Conservation (phyloP, 1,284 basidiomycete genomes). For the Rhodotorula sp. region DNA sequence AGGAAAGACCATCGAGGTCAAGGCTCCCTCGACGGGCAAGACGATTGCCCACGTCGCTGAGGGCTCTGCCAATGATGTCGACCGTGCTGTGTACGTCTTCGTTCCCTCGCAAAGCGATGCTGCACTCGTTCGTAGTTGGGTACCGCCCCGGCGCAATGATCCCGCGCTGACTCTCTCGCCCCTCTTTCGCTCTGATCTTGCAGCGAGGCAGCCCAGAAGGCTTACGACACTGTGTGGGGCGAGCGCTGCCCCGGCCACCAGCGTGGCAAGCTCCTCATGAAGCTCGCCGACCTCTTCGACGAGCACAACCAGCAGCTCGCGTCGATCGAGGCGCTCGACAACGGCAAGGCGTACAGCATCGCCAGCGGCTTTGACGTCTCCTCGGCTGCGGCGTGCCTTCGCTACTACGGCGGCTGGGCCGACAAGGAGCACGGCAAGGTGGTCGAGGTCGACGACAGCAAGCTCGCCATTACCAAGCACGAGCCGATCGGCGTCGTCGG, state of each 20-base stretch:
- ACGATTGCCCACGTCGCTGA: conserved; percentile 67
- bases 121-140: neutral
- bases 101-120: neutral
- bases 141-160: too few species aligned
- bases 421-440: conserved; percentile 85
- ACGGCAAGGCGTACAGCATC: conserved; percentile 74
- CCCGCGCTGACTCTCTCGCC: neutral
- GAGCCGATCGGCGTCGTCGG: conserved; percentile 94
- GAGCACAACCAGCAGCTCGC: conserved; percentile 69
- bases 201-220: conserved; percentile 72
- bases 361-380: conserved; percentile 69
- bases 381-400: conserved; percentile 63
- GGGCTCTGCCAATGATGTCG: conserved; percentile 54
- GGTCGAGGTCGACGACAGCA: conserved; percentile 71
- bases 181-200: neutral
- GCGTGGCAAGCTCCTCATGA: conserved; percentile 67
- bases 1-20: conserved; percentile 67
- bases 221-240: conserved; percentile 75
- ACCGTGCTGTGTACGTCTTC: conserved; percentile 33
- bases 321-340: conserved; percentile 74
- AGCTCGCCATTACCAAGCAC: conserved; percentile 78
- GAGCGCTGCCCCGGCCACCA: conserved; percentile 66
- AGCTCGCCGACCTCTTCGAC: conserved; percentile 75
- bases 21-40: conserved; percentile 81
- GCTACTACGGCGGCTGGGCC: conserved; percentile 66